Evolutionary conservation across 208 protist genomes (phyloP), one percentile per base, ranked within the genome.

Genomic region (Acanthamoeba royreba): DNA sequence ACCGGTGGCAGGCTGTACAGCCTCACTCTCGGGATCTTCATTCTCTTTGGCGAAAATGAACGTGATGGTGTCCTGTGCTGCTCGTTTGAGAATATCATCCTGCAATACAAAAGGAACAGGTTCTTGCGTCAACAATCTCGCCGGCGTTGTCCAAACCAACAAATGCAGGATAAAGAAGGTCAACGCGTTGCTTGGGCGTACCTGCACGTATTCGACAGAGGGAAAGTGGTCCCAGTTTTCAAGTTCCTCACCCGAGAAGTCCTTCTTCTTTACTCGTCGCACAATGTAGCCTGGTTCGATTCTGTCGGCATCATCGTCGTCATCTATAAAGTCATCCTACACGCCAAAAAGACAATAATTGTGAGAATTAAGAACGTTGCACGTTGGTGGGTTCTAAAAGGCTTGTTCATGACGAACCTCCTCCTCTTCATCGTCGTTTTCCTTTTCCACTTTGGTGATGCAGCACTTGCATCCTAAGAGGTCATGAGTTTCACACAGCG

Each of bases 401-500:
- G n/a, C n/a, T n/a, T n/a, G n/a, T n/a, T n/a, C n/a, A n/a, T n/a
- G n/a, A n/a, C n/a, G 7, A 42, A 52, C n/a, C 25, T 42, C 8
- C 17, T n/a, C 81, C 33, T 42, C 85, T n/a, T 91, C 85, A 11
- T 72, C 35, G n/a, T 4, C 53, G 7, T 66, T 40, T 28, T 91
- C 85, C 53, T 72, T 46, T 72, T 74, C 85, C 1, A 74, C 58
- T 72, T 81, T 81, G 53, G 38, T 72, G 35, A 63, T 72, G 53
- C 49, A 74, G 47, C 85, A 74, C 45, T 52, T 91, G 95, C 98
- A 99, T 52, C 95, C 95, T 38, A 99, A 94, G 38, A 99, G 95
- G 94, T 99, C 98, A 93, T 99, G 98, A 28, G 98, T 99, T 58
- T 99, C 98, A 88, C 96, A 98, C 11, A 96, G 92, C 4, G 98